Conservation (phyloP, 1,139 yeast genomes). For the Fermentozyma sake region DNA sequence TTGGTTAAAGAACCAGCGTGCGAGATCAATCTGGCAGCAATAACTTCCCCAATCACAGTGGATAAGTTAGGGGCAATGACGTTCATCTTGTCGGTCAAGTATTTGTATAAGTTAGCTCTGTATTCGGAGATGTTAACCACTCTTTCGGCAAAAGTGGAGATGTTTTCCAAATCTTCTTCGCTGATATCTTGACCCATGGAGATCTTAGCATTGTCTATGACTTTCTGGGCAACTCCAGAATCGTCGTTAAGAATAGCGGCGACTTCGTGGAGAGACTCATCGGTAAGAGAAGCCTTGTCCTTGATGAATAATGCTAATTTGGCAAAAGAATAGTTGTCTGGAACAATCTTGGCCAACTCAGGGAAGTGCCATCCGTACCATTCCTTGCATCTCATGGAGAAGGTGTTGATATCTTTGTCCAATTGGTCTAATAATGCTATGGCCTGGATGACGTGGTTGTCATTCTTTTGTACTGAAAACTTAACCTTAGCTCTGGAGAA, state of each 20-base stretch:
- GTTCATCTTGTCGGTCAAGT: conserved; percentile 92
- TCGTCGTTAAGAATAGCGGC: conserved; percentile 90
- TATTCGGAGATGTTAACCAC: conserved; percentile 91
- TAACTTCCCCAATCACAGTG: conserved; percentile 95
- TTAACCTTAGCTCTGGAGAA: conserved; percentile 98
- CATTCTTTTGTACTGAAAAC: conserved; percentile 97
- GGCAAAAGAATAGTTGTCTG: conserved; percentile 88
- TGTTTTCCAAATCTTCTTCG: conserved; percentile 88
- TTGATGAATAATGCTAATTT: conserved; percentile 75
- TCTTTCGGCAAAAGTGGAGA: conserved; percentile 87
- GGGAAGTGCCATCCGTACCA: conserved; percentile 99
- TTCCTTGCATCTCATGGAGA: conserved; percentile 98
- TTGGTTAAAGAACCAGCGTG: conserved; percentile 97
- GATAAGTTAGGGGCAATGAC: conserved; percentile 97
- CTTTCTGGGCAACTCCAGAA: conserved; percentile 88
- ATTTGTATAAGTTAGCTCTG: conserved; percentile 82
- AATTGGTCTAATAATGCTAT: conserved; percentile 94
- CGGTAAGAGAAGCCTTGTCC: conserved; percentile 81
- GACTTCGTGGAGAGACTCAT: conserved; percentile 82
- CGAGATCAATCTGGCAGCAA: conserved; percentile 96
- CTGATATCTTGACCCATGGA: conserved; percentile 99
- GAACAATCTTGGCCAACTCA: conserved; percentile 91
- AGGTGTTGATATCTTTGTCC: conserved; percentile 95
- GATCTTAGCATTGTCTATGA: conserved; percentile 80
- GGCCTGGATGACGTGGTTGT: conserved; percentile 97